Evolutionary conservation across 192 early-diverging fungal genomes (phyloP).

Genomic region (Coemansia sp.): DNA sequence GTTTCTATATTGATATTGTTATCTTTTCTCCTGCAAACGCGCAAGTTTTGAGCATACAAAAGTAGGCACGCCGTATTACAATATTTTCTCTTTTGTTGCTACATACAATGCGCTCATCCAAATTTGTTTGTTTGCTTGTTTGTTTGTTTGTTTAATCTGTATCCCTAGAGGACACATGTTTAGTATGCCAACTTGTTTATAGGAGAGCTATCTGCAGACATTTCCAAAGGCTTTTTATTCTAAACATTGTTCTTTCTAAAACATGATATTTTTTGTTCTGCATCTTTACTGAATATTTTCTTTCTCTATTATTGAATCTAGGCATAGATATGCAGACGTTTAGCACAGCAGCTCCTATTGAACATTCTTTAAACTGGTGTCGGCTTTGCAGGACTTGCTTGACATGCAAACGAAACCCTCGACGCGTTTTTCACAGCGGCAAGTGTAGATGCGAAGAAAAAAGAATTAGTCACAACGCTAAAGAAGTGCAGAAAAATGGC

Average conservation of each 20-base stretch:
- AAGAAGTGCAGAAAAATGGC: conserved; percentile 21
- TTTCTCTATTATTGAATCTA: neutral
- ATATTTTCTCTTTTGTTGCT: no score
- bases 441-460: conserved; percentile 26
- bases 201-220: neutral
- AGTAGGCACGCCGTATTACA: no score
- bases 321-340: neutral
- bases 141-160: no score
- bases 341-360: neutral
- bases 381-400: conserved; percentile 43
- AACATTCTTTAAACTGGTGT: conserved; percentile 50
- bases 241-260: no score
- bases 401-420: conserved; percentile 30
- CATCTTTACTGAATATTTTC: neutral
- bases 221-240: no score
- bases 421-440: conserved; percentile 11
- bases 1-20: no score
- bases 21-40: no score
- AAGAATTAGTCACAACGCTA: conserved; percentile 22
- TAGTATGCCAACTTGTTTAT: neutral
- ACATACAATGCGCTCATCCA: no score
- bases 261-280: neutral
- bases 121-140: no score
- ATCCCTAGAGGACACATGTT: neutral
- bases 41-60: no score